phyloP scores from a whole-genome alignment of 1,284 basidiomycete species.

The Sparassis latifolia region DNA sequence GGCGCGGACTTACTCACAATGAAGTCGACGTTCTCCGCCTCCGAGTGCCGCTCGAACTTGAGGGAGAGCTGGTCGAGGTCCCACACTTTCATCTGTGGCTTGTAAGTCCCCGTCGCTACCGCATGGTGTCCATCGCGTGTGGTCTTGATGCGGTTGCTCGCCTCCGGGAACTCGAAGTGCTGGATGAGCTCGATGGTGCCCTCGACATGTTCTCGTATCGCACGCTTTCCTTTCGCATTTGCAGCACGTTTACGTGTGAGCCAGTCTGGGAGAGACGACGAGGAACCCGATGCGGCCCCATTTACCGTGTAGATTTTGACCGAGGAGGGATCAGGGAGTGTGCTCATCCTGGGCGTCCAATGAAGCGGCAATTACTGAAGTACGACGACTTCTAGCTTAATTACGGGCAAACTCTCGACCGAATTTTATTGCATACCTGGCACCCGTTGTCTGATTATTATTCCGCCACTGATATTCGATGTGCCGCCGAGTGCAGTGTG shows the following conservation, averaged over 20 bases:
- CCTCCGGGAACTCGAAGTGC: constrained; percentile 96
- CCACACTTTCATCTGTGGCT: constrained; percentile 96
- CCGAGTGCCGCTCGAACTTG: constrained; percentile 95
- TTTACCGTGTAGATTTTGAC: constrained; percentile 91
- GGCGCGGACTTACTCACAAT: constrained; percentile 71
- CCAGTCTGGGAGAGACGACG: constrained; percentile 86
- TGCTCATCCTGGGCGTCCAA: constrained; percentile 9
- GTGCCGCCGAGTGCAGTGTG: too few relatives aligned
- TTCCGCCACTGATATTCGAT: too few relatives aligned
- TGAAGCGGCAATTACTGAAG: too few relatives aligned
- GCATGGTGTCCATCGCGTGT: constrained; percentile 91
- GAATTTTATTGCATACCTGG: too few relatives aligned
- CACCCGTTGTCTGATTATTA: too few relatives aligned
- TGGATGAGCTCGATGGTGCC: constrained; percentile 85
- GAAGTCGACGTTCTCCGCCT: constrained; percentile 98
- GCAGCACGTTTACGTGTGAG: constrained; percentile 65
- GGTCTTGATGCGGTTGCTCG: constrained; percentile 86
- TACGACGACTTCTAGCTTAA: too few relatives aligned
- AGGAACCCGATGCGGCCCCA: constrained; percentile 76
- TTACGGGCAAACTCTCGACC: too few relatives aligned
- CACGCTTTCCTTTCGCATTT: constrained; percentile 59
- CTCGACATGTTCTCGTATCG: constrained; percentile 59
- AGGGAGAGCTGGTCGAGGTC: constrained; percentile 89
- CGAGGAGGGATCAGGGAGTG: constrained; percentile 23
- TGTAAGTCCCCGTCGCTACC: constrained; percentile 95